Base-by-base conservation (phyloP, 2,329 filamentous ascomycete species). In the Claviceps quebecensis region DNA sequence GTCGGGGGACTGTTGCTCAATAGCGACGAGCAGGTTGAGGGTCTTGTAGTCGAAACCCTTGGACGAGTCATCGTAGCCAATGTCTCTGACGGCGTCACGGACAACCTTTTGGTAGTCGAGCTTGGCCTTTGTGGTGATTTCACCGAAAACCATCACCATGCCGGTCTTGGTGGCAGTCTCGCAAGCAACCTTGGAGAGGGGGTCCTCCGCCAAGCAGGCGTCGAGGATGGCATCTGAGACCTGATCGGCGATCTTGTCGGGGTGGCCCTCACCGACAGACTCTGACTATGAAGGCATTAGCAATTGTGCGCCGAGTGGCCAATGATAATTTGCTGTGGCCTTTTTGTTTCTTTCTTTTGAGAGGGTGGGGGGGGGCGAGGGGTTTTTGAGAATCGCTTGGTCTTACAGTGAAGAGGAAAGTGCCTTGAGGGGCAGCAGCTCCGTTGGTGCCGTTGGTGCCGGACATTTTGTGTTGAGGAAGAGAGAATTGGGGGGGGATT, bases 11-110 rank as follows among this genome's bases (percentile, higher is more conserved):
- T 98, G 93, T 77, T 98, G 83, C 84, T 98, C 93, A 72, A 98
- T 96, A 74, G 91, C 93, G 64, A 97, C 90, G 63, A 97, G 83
- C 67, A 98, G 81, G 78, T 96, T 97, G 78, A 86, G 91, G 62
- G 93, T 98, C 85, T 97, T 97, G 88, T 96, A 95, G 78, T 98
- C 93, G 74, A 98, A 98, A 57, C 93, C 93, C 84, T 98, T 98
- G 65, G 80, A 78, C 52, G 93, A 97, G 73, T 86, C 81, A 75
- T 98, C 93, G 75, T 97, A 98, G 65, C 93, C 93, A 67, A 98
- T 98, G 69, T 95, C 91, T 82, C 95, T 91, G 81, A 98, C 89
- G 69, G 90, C 82, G 58, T 83, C 73, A 71, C 93, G 91, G 71
- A 98, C 88, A 65, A 96, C 79, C 78, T 90, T 95, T 74, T 98